Evolutionary conservation across 2,329 filamentous ascomycete genomes (phyloP), one percentile per base, ranked within the genome.

Genomic region (Penicillium sp.): DNA sequence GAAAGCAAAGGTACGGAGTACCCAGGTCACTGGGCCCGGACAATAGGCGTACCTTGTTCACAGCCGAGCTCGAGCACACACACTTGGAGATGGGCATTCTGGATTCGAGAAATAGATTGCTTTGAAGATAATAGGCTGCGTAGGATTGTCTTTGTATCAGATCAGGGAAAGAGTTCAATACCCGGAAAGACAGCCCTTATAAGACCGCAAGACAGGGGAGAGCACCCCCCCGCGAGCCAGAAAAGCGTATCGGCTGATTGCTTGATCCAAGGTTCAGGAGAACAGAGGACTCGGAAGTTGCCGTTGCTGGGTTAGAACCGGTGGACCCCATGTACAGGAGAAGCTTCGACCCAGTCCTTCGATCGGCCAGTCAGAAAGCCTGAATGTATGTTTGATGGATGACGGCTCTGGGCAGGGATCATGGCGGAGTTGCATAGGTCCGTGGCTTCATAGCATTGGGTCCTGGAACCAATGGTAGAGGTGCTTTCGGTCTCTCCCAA

Each of bases 1-100:
- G 7, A 18, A 35, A 7, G 35, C 10, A 6, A 7, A 18, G 18
- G n/a, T 15, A 28, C 28, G 3, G 15, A 23, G 13, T 20, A 29
- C 28, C 15, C 20, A 47, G 10, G 18, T 3, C 7, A 8, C 20
- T 39, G n/a, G 12, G 3, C 20, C 18, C 28, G 29, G 20, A 20
- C 23, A 15, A 23, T 15, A 37, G 42, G 53, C 56, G 37, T 50
- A 62, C 58, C 56, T 56, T 61, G 47, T 44, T 56, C 9, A 47
- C 35, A 28, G 37, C 13, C 28, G 24, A 47, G 51, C 28, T 46
- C 28, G 53, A 50, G 53, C 52, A 57, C 42, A 23, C 38, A 49
- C 47, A 45, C 15, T 42, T 13, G 33, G 52, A 53, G 45, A 38
- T 20, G 42, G 49, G 38, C 58, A 60, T 59, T 10, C 10, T 47